phyloP scores from a whole-genome alignment of 2,329 filamentous ascomycete species.

The Sordariomycetes sp. region DNA sequence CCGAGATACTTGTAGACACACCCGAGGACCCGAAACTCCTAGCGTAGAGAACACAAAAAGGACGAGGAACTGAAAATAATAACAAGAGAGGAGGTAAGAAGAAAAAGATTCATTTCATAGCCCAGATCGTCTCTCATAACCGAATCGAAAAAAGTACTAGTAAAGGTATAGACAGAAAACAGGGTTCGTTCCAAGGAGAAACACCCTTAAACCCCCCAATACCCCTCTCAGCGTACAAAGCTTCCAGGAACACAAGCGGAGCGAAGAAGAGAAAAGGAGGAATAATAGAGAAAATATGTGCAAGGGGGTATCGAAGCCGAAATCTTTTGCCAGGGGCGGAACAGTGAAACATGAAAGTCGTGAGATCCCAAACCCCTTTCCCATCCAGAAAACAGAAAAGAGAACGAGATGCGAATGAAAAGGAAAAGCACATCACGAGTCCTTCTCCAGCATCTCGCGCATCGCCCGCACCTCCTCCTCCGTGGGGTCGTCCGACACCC shows the following conservation, averaged over 20 bases:
- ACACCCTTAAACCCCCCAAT: background rate
- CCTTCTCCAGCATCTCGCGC: constrained; percentile 35
- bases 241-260: constrained; percentile 1
- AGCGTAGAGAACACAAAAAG: background rate
- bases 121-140: background rate
- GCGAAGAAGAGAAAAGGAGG: background rate
- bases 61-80: background rate
- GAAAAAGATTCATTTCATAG: background rate
- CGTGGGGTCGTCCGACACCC: constrained; percentile 64
- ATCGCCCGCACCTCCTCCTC: constrained; percentile 50
- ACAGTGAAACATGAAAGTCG: background rate
- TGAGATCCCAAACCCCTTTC: background rate
- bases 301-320: constrained; percentile 7
- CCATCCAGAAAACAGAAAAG: background rate
- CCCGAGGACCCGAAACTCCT: background rate
- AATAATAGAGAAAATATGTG: constrained; percentile 1
- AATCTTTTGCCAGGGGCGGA: background rate
- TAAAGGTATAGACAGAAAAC: constrained; percentile 4
- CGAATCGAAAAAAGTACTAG: background rate
- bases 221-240: background rate
- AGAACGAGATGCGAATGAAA: background rate
- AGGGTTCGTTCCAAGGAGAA: background rate
- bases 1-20: background rate
- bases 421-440: background rate
- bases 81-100: background rate